These are phyloP conservation scores for Pichia sp. DNA, from an alignment of 1,139 yeast genomes.

Conservation along the genomic window DNA sequence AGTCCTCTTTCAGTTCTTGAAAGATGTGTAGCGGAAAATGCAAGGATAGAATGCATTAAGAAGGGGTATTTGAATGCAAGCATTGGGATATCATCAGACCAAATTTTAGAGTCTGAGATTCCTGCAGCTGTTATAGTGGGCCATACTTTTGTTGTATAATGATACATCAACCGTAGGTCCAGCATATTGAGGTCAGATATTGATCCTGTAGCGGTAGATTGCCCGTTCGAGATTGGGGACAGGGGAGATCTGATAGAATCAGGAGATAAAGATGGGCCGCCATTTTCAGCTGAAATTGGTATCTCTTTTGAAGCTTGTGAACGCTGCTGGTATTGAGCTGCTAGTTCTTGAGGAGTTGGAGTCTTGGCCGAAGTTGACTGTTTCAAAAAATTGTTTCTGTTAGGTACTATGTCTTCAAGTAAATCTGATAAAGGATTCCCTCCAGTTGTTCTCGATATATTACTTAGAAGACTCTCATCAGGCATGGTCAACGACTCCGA, in stretches of 20 bases:
- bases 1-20: conserved; percentile 71
- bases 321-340: conserved; percentile 26
- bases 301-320: conserved; percentile 16
- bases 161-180: conserved; percentile 79
- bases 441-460: conserved; percentile 22
- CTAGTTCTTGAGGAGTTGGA: conserved; percentile 23
- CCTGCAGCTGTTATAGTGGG: conserved; percentile 89
- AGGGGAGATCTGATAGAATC: conserved; percentile 30
- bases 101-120: conserved; percentile 76
- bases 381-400: conserved; percentile 7
- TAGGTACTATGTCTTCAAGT: conserved; percentile 24
- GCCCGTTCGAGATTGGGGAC: conserved; percentile 21
- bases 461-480: conserved; percentile 24
- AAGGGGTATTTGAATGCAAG: conserved; percentile 86
- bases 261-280: conserved; percentile 30
- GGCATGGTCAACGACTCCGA: conserved; percentile 10
- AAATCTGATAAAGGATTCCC: conserved; percentile 22
- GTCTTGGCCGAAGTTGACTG: conserved; percentile 1
- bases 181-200: conserved; percentile 52
- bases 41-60: conserved; percentile 84
- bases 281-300: conserved; percentile 3
- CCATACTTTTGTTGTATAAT: conserved; percentile 80
- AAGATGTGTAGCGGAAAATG: conserved; percentile 88
- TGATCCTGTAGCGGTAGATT: conserved; percentile 15
- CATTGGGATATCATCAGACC: conserved; percentile 85